Percentiles rank a stretch among this genome's conserved stretches.
Conservation (phyloP, 352 stramenopile species). For the Pythium dissimile region DNA sequence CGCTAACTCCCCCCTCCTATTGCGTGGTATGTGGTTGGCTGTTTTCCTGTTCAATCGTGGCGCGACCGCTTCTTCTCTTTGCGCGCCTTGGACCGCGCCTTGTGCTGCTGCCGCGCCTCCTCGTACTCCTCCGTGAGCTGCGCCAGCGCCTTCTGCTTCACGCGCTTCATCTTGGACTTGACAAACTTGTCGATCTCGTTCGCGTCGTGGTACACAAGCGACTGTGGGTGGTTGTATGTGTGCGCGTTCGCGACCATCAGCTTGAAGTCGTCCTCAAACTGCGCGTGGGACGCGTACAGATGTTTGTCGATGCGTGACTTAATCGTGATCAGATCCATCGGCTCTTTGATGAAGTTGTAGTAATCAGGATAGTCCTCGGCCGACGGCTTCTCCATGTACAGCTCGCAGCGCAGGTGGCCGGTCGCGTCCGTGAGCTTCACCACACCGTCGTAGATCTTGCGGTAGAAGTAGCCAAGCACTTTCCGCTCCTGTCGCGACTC, state of each 20-base stretch:
- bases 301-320: conserved; percentile 71
- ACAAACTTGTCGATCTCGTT: conserved; percentile 86
- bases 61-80: conserved; percentile 78
- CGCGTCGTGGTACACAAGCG: conserved; percentile 78
- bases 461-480: conserved; percentile 77
- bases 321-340: conserved; percentile 89
- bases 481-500: conserved; percentile 51
- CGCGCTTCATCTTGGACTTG: conserved; percentile 68
- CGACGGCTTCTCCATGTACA: conserved; percentile 82
- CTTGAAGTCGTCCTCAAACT: conserved; percentile 79
- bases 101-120: conserved; percentile 77
- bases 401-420: conserved; percentile 57
- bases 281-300: conserved; percentile 52
- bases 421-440: conserved; percentile 71
- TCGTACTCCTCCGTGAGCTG: conserved; percentile 67
- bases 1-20: neutral
- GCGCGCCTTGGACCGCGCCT: conserved; percentile 61
- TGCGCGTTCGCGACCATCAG: conserved; percentile 88
- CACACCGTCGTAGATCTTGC: conserved; percentile 82
- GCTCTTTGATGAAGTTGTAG: conserved; percentile 82
- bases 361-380: conserved; percentile 86
- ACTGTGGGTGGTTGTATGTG: conserved; percentile 83
- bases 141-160: conserved; percentile 54
- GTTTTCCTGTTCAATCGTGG: conserved; percentile 33
- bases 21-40: neutral